Evolutionary conservation across 495 filamentous ascomycete species (phyloP).

Genomic region (Hypoxylon perforatum): DNA sequence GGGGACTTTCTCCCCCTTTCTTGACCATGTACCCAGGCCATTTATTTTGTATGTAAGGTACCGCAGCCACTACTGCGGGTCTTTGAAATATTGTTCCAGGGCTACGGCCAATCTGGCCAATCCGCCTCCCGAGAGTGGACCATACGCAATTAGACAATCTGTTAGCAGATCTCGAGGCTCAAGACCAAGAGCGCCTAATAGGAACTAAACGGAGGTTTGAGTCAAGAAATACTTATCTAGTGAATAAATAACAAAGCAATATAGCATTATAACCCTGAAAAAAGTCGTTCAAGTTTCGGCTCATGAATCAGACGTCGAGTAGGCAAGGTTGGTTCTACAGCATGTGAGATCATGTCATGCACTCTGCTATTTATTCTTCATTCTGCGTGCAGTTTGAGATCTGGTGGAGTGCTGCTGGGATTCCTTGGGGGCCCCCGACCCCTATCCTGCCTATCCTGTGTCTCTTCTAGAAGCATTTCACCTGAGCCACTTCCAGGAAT

Average conservation of each 20-base stretch:
- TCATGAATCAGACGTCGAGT: conserved; percentile 8
- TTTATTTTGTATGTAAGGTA: neutral
- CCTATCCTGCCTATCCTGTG: conserved; percentile 18
- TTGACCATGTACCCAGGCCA: neutral
- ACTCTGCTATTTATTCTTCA: conserved; percentile 17
- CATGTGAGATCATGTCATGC: conserved; percentile 35
- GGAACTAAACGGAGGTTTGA: neutral
- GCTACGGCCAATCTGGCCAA: conserved; percentile 10
- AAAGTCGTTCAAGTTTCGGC: conserved; percentile 14
- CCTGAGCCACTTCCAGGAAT: conserved; percentile 5
- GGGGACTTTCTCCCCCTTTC: neutral
- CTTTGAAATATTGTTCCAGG: conserved; percentile 23
- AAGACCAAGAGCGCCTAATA: neutral
- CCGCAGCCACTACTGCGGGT: conserved; percentile 20
- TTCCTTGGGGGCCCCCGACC: conserved; percentile 3
- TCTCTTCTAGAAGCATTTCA: conserved; percentile 34
- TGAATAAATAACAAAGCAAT: neutral
- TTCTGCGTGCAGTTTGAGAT: conserved; percentile 22
- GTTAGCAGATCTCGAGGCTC: conserved; percentile 17
- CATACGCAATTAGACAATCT: conserved; percentile 10
- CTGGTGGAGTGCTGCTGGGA: conserved; percentile 24
- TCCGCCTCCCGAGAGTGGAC: conserved; percentile 6
- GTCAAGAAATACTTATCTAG: conserved; percentile 5
- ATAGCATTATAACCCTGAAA: conserved; percentile 4
- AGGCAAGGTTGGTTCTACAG: conserved; percentile 14